Conservation (phyloP, 306 rosid species). For the Cicer yamashitae region DNA sequence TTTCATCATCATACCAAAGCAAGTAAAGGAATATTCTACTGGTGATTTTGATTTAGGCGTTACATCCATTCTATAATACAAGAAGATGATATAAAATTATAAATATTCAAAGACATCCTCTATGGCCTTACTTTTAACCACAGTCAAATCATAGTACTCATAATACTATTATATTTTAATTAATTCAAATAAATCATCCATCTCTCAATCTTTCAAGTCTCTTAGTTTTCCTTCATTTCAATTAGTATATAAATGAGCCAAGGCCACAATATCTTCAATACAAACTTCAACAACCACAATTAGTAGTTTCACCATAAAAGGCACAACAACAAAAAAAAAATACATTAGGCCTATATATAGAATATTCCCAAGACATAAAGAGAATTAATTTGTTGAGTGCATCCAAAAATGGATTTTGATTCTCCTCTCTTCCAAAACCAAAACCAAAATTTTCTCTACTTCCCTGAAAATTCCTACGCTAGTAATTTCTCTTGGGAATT, state of each 20-base stretch:
- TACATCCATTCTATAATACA: not conserved
- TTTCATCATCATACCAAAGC: not conserved
- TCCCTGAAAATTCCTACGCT: conserved; percentile 34
- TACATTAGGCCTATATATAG: not conserved
- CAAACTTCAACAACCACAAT: not conserved
- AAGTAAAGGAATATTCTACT: conserved; percentile 1
- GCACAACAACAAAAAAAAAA: not conserved
- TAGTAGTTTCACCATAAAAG: not conserved
- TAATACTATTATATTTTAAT: not conserved
- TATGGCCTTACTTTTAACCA: conserved; percentile 13
- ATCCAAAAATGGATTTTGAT: conserved; percentile 47
- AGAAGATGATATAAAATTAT: conserved; percentile 7
- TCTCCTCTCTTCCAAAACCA: conserved; percentile 36
- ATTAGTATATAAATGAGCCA: conserved; percentile 34
- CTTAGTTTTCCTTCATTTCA: conserved; percentile 18
- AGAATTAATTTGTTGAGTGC: not conserved
- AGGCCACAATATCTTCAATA: not conserved
- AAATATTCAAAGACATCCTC: conserved; percentile 46
- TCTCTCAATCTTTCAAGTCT: not conserved
- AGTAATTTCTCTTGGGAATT: conserved; percentile 41
- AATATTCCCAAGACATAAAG: not conserved
- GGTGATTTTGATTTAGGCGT: not conserved
- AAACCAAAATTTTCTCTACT: conserved; percentile 10
- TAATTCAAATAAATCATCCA: not conserved
- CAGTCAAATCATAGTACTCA: not conserved